A percentile compares a stretch with the other conserved stretches of the same genome.
These are phyloP conservation scores for Ceratocystis ficicola DNA, from an alignment of 2,329 filamentous ascomycete species.

Conservation along the genomic window DNA sequence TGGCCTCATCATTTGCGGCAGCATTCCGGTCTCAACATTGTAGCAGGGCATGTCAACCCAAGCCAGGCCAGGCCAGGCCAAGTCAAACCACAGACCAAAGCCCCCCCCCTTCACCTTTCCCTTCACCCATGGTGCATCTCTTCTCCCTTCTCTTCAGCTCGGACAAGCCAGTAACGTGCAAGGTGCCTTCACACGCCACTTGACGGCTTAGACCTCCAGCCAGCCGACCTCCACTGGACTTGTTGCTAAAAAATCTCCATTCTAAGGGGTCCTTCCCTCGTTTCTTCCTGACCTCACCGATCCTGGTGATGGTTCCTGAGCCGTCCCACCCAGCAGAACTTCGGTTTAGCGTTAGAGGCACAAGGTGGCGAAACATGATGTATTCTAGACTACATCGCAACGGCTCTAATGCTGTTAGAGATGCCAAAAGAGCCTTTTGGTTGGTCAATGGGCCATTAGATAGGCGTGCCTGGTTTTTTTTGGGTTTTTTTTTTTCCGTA, in stretches of 20 bases:
- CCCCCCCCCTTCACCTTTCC: not conserved
- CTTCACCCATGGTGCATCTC: not conserved
- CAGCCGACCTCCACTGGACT: not conserved
- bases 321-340: not conserved
- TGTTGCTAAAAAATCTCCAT: not conserved
- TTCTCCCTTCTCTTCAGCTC: no score
- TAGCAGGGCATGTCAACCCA: not conserved
- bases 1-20: not conserved
- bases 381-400: not conserved
- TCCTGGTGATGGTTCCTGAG: conserved; percentile 9
- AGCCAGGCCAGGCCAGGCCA: not conserved
- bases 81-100: no score
- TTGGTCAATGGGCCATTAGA: not conserved
- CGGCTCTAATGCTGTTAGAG: not conserved
- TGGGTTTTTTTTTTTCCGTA: no score
- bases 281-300: not conserved
- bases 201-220: no score
- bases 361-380: conserved; percentile 1
- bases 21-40: not conserved
- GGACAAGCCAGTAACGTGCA: no score
- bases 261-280: conserved; percentile 8
- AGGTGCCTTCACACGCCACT: no score
- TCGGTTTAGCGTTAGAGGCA: not conserved
- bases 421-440: conserved; percentile 1
- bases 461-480: not conserved